phyloP scores from a whole-genome alignment of 192 early-diverging fungal species.

The Ambispora gerdemannii region DNA sequence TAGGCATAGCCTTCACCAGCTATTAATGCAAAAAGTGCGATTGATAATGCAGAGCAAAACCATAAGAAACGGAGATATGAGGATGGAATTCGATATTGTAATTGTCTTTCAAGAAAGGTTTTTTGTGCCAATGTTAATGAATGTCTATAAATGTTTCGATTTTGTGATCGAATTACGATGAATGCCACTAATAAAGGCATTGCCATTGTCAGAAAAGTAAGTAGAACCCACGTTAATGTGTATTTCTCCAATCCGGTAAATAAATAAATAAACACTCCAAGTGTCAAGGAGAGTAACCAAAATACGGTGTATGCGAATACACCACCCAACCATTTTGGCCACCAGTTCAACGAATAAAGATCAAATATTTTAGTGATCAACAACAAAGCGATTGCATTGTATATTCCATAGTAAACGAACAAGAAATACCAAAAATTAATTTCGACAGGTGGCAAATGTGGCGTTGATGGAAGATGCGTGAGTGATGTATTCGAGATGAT shows the following conservation, averaged over 20 bases:
- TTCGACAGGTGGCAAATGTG: conserved; percentile 32
- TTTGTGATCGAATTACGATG: conserved; percentile 47
- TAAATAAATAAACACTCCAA: conserved; percentile 58
- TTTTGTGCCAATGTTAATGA: conserved; percentile 52
- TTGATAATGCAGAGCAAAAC: conserved; percentile 69
- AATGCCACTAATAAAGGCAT: conserved; percentile 67
- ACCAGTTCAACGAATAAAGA: conserved; percentile 78
- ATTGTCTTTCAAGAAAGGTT: conserved; percentile 49
- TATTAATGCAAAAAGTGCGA: conserved; percentile 63
- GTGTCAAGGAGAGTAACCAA: conserved; percentile 58
- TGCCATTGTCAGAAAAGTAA: conserved; percentile 73
- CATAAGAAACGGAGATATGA: conserved; percentile 74
- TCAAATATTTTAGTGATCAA: conserved; percentile 76
- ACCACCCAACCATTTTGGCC: conserved; percentile 65
- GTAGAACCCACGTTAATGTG: conserved; percentile 63
- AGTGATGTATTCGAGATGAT: background rate
- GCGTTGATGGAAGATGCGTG: conserved; percentile 28
- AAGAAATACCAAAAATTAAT: conserved; percentile 82
- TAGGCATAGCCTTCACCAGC: conserved; percentile 70
- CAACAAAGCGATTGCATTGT: conserved; percentile 68
- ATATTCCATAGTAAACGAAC: conserved; percentile 72
- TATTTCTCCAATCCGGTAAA: conserved; percentile 51
- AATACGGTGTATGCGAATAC: conserved; percentile 61
- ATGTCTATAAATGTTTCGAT: conserved; percentile 47
- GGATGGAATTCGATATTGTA: conserved; percentile 54